Evolutionary conservation across 306 rosid genomes (phyloP).

Genomic region (Begonia peltatifolia): DNA sequence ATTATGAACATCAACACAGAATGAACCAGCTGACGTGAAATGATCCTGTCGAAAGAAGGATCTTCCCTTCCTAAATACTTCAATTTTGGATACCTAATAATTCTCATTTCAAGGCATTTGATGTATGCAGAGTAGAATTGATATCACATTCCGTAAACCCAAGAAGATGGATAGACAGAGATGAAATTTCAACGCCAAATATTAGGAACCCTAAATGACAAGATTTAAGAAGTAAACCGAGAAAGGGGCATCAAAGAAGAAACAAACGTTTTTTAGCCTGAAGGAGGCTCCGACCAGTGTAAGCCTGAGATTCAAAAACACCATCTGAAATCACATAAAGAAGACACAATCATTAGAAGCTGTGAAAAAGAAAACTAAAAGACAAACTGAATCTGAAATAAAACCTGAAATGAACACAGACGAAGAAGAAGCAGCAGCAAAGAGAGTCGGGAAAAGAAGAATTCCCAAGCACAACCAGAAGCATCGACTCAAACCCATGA

Average conservation of each 20-base stretch:
- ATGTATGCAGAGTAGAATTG: neutral
- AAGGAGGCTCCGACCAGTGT: conserved; percentile 55
- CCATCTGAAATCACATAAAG: conserved; percentile 31
- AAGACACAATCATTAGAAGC: neutral
- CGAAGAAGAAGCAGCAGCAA: conserved; percentile 30
- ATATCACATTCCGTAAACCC: too few relatives aligned
- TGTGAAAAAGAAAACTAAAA: neutral
- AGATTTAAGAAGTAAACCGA: neutral
- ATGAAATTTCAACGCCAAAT: neutral
- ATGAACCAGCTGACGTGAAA: too few relatives aligned
- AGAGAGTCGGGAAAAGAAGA: conserved; percentile 16
- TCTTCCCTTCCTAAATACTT: too few relatives aligned
- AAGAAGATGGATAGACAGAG: too few relatives aligned
- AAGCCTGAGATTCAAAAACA: conserved; percentile 29
- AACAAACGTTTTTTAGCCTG: conserved; percentile 61
- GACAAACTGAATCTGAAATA: neutral
- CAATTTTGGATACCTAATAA: neutral
- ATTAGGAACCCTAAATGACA: neutral
- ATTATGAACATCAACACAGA: too few relatives aligned
- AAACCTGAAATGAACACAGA: conserved; percentile 47
- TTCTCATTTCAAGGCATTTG: neutral
- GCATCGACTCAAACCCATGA: conserved; percentile 28
- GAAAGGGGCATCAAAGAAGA: conserved; percentile 5
- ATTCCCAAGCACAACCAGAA: conserved; percentile 19
- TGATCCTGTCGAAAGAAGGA: too few relatives aligned